Evolutionary conservation across 2,329 filamentous ascomycete species (phyloP).

Genomic region (Neofusicoccum ribis): DNA sequence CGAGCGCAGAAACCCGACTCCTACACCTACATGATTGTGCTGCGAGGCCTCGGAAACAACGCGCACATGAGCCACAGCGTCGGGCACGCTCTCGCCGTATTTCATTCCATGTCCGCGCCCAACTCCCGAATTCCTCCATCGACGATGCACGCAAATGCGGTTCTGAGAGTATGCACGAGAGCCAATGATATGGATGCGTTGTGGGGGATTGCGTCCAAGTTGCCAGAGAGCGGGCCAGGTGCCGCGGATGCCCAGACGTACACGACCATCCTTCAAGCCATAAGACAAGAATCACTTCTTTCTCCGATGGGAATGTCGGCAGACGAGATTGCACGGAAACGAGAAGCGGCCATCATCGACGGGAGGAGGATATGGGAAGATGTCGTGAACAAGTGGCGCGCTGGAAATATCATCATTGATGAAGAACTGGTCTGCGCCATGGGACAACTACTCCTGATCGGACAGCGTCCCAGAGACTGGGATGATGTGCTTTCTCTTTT

Average conservation of each 20-base stretch:
- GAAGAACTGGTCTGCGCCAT: constrained; percentile 78
- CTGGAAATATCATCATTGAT: constrained; percentile 70
- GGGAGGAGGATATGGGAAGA: constrained; percentile 80
- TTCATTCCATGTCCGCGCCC: constrained; percentile 69
- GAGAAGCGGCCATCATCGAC: constrained; percentile 58
- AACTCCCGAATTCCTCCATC: constrained; percentile 67
- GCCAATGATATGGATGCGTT: constrained; percentile 76
- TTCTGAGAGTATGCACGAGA: constrained; percentile 77
- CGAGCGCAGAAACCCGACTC: constrained; percentile 76
- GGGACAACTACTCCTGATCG: constrained; percentile 72
- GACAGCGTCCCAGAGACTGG: constrained; percentile 61
- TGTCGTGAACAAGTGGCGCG: constrained; percentile 72
- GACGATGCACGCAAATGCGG: constrained; percentile 83
- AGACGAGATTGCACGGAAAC: constrained; percentile 31
- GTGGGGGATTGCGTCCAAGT: constrained; percentile 72
- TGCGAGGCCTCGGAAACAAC: constrained; percentile 70
- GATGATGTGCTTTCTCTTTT: constrained; percentile 73
- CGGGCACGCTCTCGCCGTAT: constrained; percentile 70
- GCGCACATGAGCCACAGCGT: constrained; percentile 60
- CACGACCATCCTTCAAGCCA: constrained; percentile 76
- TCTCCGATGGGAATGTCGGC: background rate
- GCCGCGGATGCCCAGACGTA: constrained; percentile 74
- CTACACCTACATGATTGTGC: constrained; percentile 80
- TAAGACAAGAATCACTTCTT: constrained; percentile 51
- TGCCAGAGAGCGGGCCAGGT: constrained; percentile 63